Evolutionary conservation across 371 early-diverging fungal genomes (phyloP).

Genomic region (Thermomucor indicae-seudaticae): DNA sequence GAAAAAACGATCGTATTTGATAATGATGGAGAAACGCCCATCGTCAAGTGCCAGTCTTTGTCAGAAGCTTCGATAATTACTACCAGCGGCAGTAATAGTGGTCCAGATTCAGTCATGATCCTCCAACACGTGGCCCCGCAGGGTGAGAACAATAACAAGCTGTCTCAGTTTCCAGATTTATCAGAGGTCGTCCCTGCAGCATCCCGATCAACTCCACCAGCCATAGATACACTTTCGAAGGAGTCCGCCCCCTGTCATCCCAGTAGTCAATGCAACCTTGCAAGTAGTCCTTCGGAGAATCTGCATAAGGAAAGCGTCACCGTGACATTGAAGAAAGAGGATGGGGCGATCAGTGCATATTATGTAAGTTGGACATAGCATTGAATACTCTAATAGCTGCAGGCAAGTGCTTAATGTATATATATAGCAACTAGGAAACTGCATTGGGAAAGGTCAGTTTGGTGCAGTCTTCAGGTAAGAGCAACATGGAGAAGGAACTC

Average conservation of each 20-base stretch:
- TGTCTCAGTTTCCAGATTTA: background rate
- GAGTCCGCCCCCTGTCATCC: too few species aligned
- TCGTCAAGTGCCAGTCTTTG: background rate
- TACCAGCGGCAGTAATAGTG: background rate
- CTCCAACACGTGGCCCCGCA: constrained; percentile 1
- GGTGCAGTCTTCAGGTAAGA: constrained; percentile 73
- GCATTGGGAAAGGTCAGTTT: constrained; percentile 87
- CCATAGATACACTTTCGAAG: background rate
- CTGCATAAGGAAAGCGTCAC: background rate
- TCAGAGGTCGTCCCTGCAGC: background rate
- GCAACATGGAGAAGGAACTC: constrained; percentile 53
- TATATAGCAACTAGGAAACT: constrained; percentile 72
- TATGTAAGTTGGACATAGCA: constrained; percentile 8
- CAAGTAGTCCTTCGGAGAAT: constrained; percentile 1
- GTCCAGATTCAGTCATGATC: background rate
- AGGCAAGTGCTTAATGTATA: background rate
- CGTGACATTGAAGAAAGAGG: background rate
- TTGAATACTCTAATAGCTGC: background rate
- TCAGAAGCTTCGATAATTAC: too few species aligned
- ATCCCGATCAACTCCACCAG: constrained; percentile 8
- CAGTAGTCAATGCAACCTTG: too few species aligned
- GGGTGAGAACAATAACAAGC: background rate
- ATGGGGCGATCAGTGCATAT: background rate
- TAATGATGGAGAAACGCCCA: background rate
- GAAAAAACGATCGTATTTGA: background rate